These are phyloP conservation scores for Salicornia ramosissima DNA, from an alignment of 148 eudicot species.

Conservation along the genomic window DNA sequence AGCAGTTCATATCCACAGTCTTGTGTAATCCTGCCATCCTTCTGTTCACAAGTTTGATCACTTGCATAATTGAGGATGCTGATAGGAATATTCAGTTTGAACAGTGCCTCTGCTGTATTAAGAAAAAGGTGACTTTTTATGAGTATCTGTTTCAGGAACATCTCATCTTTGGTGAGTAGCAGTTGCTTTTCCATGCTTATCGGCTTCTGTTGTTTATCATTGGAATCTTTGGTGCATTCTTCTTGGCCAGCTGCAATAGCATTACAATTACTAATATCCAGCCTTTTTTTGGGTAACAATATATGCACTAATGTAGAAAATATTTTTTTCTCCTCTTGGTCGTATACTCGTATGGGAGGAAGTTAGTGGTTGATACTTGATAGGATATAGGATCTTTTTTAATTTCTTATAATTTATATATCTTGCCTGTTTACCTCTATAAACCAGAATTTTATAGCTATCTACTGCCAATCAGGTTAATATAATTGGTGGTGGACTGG, in stretches of 20 bases:
- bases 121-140: slow-evolving; percentile 62
- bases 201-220: slow-evolving; percentile 14
- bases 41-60: slow-evolving; percentile 37
- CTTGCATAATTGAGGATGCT: slow-evolving; percentile 44
- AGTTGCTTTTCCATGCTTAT: slow-evolving; percentile 29
- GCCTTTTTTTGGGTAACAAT: neutral
- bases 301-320: neutral
- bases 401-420: neutral
- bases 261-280: neutral
- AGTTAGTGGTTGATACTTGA: no score
- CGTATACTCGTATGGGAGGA: no score
- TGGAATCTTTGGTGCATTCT: slow-evolving; percentile 17
- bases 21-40: slow-evolving; percentile 39
- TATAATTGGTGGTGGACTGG: neutral
- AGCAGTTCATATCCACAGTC: slow-evolving; percentile 67
- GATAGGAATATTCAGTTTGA: slow-evolving; percentile 67
- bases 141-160: slow-evolving; percentile 59
- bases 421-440: neutral
- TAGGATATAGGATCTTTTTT: no score
- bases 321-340: neutral
- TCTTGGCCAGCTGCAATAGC: slow-evolving; percentile 33
- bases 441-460: neutral
- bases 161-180: slow-evolving; percentile 55
- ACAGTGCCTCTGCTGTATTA: slow-evolving; percentile 79
- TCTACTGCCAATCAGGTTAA: slow-evolving; percentile 2